These are phyloP conservation scores for Coix lacrymajobi DNA, from an alignment of 176 grass and related monocot genomes.

Conservation along the genomic window DNA sequence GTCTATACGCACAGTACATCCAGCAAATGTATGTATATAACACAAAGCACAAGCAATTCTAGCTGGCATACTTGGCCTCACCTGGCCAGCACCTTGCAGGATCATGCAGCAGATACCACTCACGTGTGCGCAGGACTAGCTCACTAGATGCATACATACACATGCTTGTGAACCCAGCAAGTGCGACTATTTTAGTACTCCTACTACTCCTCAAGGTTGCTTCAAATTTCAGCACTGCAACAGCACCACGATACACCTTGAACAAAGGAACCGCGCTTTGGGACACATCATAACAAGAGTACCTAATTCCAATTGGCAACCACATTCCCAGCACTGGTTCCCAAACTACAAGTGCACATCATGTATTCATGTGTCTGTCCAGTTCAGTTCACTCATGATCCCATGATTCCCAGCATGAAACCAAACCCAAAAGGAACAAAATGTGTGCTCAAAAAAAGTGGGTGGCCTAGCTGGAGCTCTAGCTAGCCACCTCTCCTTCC, in stretches of 20 bases:
- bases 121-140: background rate
- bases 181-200: background rate
- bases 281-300: background rate
- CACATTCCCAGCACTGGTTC: background rate
- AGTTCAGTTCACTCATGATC: background rate
- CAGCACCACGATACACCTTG: background rate
- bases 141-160: background rate
- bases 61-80: background rate
- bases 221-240: background rate
- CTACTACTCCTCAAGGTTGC: background rate
- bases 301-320: background rate
- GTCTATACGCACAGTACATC: background rate
- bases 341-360: background rate
- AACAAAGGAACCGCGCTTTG: background rate
- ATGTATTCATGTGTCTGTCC: background rate
- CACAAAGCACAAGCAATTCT: background rate
- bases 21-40: background rate
- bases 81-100: background rate
- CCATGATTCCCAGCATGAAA: background rate
- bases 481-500: background rate
- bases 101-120: background rate
- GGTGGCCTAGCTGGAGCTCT: background rate
- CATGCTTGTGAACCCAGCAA: conserved; percentile 23
- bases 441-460: background rate
- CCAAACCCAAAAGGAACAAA: background rate